These are phyloP conservation scores for Xylariaceae sp. DNA, from an alignment of 2,329 filamentous ascomycete species.

Conservation along the genomic window DNA sequence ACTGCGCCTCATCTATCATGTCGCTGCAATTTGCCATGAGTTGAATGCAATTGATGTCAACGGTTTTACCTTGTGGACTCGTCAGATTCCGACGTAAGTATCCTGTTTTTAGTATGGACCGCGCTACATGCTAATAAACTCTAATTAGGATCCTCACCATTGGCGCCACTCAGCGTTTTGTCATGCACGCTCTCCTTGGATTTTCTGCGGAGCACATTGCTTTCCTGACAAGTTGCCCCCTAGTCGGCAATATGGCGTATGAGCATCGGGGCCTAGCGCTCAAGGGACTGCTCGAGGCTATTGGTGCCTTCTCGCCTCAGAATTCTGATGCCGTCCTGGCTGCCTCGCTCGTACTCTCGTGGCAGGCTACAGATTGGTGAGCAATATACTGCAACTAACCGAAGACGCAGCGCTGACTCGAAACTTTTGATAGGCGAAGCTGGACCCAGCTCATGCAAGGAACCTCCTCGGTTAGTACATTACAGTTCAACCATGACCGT, in stretches of 20 bases:
- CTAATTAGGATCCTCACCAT: slow-evolving; percentile 71
- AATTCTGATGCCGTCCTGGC: slow-evolving; percentile 91
- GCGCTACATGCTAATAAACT: slow-evolving; percentile 20
- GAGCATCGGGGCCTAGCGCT: slow-evolving; percentile 83
- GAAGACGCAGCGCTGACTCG: slow-evolving; percentile 34
- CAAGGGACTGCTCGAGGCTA: slow-evolving; percentile 82
- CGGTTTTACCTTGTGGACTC: slow-evolving; percentile 86
- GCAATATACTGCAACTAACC: slow-evolving; percentile 38
- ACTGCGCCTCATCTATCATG: slow-evolving; percentile 83
- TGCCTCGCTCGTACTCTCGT: slow-evolving; percentile 85
- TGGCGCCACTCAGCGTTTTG: slow-evolving; percentile 76
- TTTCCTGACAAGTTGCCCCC: slow-evolving; percentile 79
- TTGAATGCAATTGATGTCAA: slow-evolving; percentile 73
- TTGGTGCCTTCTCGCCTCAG: slow-evolving; percentile 75
- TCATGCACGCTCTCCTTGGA: slow-evolving; percentile 89
- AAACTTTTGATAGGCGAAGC: slow-evolving; percentile 60
- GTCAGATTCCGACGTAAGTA: slow-evolving; percentile 83
- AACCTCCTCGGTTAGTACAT: slow-evolving; percentile 70
- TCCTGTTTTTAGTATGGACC: slow-evolving; percentile 14
- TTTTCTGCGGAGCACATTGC: slow-evolving; percentile 94
- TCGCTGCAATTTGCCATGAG: slow-evolving; percentile 80
- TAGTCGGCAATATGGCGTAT: slow-evolving; percentile 84
- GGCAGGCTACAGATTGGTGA: slow-evolving; percentile 96
- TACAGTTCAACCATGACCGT: neutral
- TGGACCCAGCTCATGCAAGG: slow-evolving; percentile 94